These are phyloP conservation scores for Stemphylium vesicarium DNA, from an alignment of 2,329 filamentous ascomycete species.

Conservation along the genomic window DNA sequence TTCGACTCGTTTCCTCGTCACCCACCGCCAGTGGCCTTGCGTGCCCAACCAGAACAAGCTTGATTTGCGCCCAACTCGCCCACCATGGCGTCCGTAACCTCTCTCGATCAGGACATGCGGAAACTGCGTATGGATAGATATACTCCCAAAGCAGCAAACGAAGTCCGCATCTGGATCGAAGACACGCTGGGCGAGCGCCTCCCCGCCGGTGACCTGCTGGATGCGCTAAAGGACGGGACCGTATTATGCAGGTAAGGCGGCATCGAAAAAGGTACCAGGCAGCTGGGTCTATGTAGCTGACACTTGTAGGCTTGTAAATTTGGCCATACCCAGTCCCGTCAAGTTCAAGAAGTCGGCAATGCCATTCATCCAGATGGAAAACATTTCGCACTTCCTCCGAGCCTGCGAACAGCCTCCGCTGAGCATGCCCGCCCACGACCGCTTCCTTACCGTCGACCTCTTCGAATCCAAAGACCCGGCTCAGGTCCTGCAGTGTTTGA, in stretches of 20 bases:
- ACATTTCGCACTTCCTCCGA: conserved; percentile 93
- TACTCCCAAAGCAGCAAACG: conserved; percentile 86
- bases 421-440: conserved; percentile 88
- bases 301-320: conserved; percentile 75
- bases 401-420: conserved; percentile 86
- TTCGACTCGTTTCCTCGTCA: background rate
- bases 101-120: conserved; percentile 93
- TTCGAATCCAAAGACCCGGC: conserved; percentile 96
- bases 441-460: conserved; percentile 95
- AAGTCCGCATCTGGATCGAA: conserved; percentile 87
- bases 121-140: conserved; percentile 91
- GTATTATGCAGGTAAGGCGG: conserved; percentile 84
- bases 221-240: conserved; percentile 87
- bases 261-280: background rate
- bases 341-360: conserved; percentile 91
- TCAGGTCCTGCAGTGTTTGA: conserved; percentile 91
- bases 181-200: conserved; percentile 76
- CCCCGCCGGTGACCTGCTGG: conserved; percentile 76
- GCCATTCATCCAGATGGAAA: conserved; percentile 99
- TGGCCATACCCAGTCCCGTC: conserved; percentile 76
- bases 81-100: conserved; percentile 88
- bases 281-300: background rate
- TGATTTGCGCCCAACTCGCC: conserved; percentile 22
- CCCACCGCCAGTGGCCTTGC: conserved; percentile 1
- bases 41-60: conserved; percentile 16